phyloP scores from a whole-genome alignment of 2,329 filamentous ascomycete species.

The Diplodia intermedia region DNA sequence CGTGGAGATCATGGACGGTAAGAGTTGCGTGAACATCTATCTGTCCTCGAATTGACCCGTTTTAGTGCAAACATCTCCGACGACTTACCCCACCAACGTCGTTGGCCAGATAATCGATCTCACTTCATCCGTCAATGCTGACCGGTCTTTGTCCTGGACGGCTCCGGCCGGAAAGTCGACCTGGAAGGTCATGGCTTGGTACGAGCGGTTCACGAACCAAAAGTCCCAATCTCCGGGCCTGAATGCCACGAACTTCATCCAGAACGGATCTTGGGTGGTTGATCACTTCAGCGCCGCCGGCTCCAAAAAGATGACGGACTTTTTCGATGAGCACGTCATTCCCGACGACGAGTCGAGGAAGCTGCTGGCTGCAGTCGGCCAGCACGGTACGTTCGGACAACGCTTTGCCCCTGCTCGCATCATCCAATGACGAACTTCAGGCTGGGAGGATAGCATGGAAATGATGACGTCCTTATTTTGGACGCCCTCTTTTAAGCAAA shows the following conservation, averaged over 20 bases:
- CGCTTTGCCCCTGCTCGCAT: background rate
- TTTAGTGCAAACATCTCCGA: background rate
- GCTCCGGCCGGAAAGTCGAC: constrained; percentile 33
- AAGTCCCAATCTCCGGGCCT: constrained; percentile 32
- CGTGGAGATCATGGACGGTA: constrained; percentile 7
- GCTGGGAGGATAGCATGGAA: constrained; percentile 47
- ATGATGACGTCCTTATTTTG: constrained; percentile 40
- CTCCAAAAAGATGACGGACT: constrained; percentile 38
- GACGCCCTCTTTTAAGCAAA: constrained; percentile 39
- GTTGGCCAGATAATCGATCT: constrained; percentile 34
- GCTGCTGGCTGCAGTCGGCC: constrained; percentile 38
- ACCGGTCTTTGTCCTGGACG: constrained; percentile 34
- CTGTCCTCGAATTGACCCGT: background rate
- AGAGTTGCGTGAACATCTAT: background rate
- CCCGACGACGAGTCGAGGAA: constrained; percentile 34
- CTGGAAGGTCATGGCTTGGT: constrained; percentile 37
- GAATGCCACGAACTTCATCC: constrained; percentile 40
- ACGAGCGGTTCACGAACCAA: constrained; percentile 37
- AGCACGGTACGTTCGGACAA: constrained; percentile 38
- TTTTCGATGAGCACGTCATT: constrained; percentile 45
- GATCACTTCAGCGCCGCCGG: constrained; percentile 44
- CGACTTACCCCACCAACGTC: background rate
- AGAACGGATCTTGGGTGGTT: constrained; percentile 45
- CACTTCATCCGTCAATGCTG: constrained; percentile 31
- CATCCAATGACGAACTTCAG: constrained; percentile 26